A percentile compares a stretch with the other conserved stretches of the same genome.
phyloP scores from a whole-genome alignment of 1,139 yeast species.

The Groenewaldozyma sp. region DNA sequence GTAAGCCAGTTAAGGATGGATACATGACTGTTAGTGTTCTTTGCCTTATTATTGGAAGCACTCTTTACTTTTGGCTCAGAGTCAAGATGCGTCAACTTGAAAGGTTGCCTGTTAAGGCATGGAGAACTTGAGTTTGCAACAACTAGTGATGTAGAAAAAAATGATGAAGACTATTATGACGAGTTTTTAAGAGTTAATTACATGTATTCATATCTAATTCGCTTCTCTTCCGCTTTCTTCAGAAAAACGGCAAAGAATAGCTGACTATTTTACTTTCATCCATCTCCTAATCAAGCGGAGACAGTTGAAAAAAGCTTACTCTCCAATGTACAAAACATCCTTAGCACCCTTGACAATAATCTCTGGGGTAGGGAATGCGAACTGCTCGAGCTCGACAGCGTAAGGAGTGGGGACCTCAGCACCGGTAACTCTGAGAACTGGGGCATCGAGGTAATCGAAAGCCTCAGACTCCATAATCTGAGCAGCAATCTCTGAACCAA shows the following conservation, averaged over 20 bases:
- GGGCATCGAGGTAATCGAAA: conserved; percentile 96
- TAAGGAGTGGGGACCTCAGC: conserved; percentile 99
- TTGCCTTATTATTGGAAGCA: conserved; percentile 62
- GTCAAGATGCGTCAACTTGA: conserved; percentile 51
- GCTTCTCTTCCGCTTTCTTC: background rate
- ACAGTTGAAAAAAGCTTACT: conserved; percentile 18
- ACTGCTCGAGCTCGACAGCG: conserved; percentile 91
- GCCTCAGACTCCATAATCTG: conserved; percentile 98
- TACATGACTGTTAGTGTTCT: conserved; percentile 68
- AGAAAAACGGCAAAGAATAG: background rate
- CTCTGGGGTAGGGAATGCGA: conserved; percentile 97
- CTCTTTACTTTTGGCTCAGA: conserved; percentile 61
- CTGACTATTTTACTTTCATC: background rate
- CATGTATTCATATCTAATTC: too few relatives aligned
- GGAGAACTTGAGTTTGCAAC: conserved; percentile 37
- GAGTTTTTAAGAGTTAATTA: too few relatives aligned
- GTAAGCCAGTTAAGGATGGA: conserved; percentile 60
- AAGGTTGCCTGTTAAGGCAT: conserved; percentile 52
- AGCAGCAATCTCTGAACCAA: conserved; percentile 96
- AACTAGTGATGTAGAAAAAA: background rate
- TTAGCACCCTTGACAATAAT: conserved; percentile 84
- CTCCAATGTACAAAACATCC: conserved; percentile 70
- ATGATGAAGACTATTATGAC: background rate
- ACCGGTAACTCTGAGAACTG: conserved; percentile 97
- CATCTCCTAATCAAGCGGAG: background rate